phyloP scores from a whole-genome alignment of 768 basidiomycete genomes.

The Symmetrospora coprosmae region DNA sequence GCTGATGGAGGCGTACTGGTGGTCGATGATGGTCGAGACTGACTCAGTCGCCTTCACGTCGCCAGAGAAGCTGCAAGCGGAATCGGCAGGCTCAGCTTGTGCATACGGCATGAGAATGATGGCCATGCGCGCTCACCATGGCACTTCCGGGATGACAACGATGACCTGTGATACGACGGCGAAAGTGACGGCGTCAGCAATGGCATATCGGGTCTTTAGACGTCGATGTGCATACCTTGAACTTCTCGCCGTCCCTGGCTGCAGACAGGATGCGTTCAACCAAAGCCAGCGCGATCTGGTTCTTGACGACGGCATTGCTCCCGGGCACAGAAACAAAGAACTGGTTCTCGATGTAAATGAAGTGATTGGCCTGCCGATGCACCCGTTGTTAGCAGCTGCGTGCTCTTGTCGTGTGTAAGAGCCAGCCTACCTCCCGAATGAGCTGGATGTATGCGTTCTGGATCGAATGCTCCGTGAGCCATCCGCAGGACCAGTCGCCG shows the following conservation, averaged over 20 bases:
- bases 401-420: no score
- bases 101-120: constrained; percentile 58
- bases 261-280: constrained; percentile 76
- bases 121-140: no score
- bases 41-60: constrained; percentile 44
- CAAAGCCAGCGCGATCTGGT: constrained; percentile 68
- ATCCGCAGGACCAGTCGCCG: constrained; percentile 82
- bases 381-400: no score
- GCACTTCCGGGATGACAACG: constrained; percentile 9
- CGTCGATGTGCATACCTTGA: constrained; percentile 46
- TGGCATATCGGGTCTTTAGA: background rate
- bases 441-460: constrained; percentile 55
- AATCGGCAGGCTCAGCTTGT: constrained; percentile 36
- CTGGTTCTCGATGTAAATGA: constrained; percentile 66
- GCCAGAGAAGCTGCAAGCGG: constrained; percentile 79
- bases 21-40: constrained; percentile 29
- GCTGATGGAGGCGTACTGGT: constrained; percentile 46
- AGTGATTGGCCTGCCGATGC: constrained; percentile 70
- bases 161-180: background rate
- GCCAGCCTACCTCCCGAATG: no score
- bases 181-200: background rate
- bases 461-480: constrained; percentile 69
- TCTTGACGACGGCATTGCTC: constrained; percentile 53
- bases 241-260: constrained; percentile 53
- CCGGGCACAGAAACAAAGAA: constrained; percentile 31